phyloP scores from a whole-genome alignment of 768 basidiomycete genomes.

The Candolleomyces eurysporus region DNA sequence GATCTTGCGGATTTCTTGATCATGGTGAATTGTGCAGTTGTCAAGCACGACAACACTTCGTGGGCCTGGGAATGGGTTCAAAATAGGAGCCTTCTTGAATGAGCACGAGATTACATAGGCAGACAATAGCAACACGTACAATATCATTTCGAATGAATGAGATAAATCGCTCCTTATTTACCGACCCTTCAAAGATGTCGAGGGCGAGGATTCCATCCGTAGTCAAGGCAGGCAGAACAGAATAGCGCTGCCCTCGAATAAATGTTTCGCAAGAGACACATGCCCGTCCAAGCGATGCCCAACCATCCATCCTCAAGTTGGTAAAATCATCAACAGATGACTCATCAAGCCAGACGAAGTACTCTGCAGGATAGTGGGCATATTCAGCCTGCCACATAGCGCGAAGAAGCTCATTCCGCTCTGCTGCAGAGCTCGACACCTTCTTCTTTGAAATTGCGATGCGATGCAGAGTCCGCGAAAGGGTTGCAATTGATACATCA shows the following conservation, averaged over 20 bases:
- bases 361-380: conserved; percentile 14
- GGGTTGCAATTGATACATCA: background rate
- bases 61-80: conserved; percentile 32
- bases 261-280: conserved; percentile 23
- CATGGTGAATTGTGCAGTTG: conserved; percentile 41
- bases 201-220: conserved; percentile 24
- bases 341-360: conserved; percentile 28
- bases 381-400: conserved; percentile 18
- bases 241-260: conserved; percentile 22
- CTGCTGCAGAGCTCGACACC: background rate
- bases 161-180: conserved; percentile 28
- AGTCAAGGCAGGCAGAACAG: conserved; percentile 26
- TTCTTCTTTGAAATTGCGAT: background rate
- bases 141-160: conserved; percentile 23
- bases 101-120: too few species aligned
- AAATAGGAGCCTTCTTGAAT: conserved; percentile 23
- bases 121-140: conserved; percentile 11
- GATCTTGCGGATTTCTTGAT: conserved; percentile 30
- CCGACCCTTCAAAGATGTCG: conserved; percentile 29
- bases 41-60: conserved; percentile 37
- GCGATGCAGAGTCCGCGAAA: background rate
- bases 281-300: conserved; percentile 17
- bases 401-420: conserved; percentile 21
- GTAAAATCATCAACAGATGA: conserved; percentile 25
- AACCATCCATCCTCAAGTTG: conserved; percentile 17